Evolutionary conservation across 257 asterid genomes (phyloP).

Genomic region (Craterostigma plantagineum): DNA sequence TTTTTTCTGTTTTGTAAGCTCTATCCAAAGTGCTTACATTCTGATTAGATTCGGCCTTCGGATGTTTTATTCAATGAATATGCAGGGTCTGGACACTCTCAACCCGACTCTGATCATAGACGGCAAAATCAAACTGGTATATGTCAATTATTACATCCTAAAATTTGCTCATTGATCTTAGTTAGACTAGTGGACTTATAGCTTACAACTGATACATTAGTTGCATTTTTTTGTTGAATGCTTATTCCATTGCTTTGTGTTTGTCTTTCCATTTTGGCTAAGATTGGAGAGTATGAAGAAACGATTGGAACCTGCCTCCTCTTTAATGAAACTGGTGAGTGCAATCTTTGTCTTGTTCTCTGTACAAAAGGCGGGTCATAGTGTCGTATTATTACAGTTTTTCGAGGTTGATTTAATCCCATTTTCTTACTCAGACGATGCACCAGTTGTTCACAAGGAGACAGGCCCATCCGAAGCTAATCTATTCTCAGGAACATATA

Average conservation of each 20-base stretch:
- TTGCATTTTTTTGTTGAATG: no score
- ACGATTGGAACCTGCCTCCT: constrained; percentile 78
- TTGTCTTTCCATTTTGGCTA: constrained; percentile 3
- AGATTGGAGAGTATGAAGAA: constrained; percentile 82
- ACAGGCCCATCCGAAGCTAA: constrained; percentile 44
- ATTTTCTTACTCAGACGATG: constrained; percentile 23
- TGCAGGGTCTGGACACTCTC: constrained; percentile 73
- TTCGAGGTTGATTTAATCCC: background rate
- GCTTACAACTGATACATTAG: no score
- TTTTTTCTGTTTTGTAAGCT: background rate
- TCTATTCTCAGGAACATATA: no score
- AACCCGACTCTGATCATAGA: constrained; percentile 67
- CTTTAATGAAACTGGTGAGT: constrained; percentile 62
- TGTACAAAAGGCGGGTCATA: no score
- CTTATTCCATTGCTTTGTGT: background rate
- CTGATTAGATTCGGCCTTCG: background rate
- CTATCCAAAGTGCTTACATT: background rate
- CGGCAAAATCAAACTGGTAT: constrained; percentile 71
- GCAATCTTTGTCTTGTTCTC: constrained; percentile 2
- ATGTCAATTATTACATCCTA: constrained; percentile 6
- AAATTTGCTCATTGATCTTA: no score
- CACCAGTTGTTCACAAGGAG: no score
- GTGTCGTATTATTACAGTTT: background rate
- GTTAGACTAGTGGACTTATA: no score
- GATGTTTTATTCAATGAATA: constrained; percentile 6